Evolutionary conservation across 192 early-diverging fungal genomes (phyloP).

Genomic region (Coemansia sp.): DNA sequence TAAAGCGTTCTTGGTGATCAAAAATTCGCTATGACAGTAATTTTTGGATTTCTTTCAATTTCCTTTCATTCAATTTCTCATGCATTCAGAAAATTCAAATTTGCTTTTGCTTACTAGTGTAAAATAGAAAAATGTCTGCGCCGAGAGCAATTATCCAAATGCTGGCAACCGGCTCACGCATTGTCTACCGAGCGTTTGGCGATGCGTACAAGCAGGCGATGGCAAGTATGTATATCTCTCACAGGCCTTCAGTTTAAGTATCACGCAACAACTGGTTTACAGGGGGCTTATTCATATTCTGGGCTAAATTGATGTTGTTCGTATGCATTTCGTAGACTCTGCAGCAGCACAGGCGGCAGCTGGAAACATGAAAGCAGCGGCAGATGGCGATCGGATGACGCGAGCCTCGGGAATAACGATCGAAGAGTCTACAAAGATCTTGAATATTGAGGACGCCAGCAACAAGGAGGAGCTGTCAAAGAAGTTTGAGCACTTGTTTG

Average conservation of each 20-base stretch:
- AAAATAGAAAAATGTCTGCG: slow-evolving; percentile 55
- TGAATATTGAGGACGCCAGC: slow-evolving; percentile 78
- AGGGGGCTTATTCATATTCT: no score
- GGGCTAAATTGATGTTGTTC: no score
- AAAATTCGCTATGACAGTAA: no score
- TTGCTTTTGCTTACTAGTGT: background rate
- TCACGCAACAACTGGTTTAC: no score
- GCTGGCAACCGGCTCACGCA: slow-evolving; percentile 74
- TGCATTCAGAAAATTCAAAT: background rate
- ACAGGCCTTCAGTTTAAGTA: no score
- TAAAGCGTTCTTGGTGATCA: no score
- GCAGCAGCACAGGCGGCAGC: slow-evolving; percentile 68
- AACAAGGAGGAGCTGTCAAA: slow-evolving; percentile 62
- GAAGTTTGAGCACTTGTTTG: slow-evolving; percentile 88
- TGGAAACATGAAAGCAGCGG: slow-evolving; percentile 61
- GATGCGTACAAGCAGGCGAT: slow-evolving; percentile 92
- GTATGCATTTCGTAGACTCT: slow-evolving; percentile 55
- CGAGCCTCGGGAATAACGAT: slow-evolving; percentile 80
- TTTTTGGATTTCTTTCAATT: no score
- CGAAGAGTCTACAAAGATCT: slow-evolving; percentile 89
- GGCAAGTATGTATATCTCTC: slow-evolving; percentile 64
- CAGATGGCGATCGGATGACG: slow-evolving; percentile 67
- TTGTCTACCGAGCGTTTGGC: slow-evolving; percentile 88
- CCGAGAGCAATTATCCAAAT: slow-evolving; percentile 76
- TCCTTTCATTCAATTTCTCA: no score